A percentile compares a stretch with the other conserved stretches of the same genome.
These are phyloP conservation scores for Cladophialophora immunda DNA, from an alignment of 2,329 filamentous ascomycete genomes.

Conservation along the genomic window DNA sequence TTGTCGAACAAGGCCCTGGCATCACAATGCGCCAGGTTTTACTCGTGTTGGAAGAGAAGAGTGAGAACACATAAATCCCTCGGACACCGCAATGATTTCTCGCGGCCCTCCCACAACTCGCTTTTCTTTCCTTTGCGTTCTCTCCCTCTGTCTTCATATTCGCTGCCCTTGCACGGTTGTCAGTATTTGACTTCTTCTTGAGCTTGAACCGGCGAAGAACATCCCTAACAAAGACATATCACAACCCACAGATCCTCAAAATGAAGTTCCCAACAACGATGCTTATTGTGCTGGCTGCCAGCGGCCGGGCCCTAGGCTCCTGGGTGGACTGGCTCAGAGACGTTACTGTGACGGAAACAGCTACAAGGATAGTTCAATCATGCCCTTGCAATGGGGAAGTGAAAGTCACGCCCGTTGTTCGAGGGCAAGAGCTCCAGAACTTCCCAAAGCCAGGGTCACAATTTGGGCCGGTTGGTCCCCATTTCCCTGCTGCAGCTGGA, in stretches of 20 bases:
- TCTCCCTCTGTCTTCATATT: slow-evolving; percentile 29
- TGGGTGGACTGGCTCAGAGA: slow-evolving; percentile 31
- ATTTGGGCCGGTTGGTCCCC: slow-evolving; percentile 7
- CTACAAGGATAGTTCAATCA: slow-evolving; percentile 26
- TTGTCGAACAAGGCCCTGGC: slow-evolving; percentile 29
- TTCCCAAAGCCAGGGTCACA: slow-evolving; percentile 1
- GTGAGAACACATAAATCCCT: slow-evolving; percentile 32
- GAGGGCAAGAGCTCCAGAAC: slow-evolving; percentile 6
- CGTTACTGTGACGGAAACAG: slow-evolving; percentile 32
- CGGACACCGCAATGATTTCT: slow-evolving; percentile 15
- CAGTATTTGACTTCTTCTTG: slow-evolving; percentile 10
- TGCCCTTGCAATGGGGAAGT: slow-evolving; percentile 37
- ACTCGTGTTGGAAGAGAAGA: not conserved
- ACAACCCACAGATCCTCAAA: not conserved
- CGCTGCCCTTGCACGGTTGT: slow-evolving; percentile 25
- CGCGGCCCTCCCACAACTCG: slow-evolving; percentile 20
- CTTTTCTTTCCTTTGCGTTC: slow-evolving; percentile 24
- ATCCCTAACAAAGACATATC: slow-evolving; percentile 1
- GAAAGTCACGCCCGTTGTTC: slow-evolving; percentile 15
- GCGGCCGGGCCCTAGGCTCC: slow-evolving; percentile 23
- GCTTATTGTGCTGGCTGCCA: slow-evolving; percentile 29
- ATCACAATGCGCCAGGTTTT: slow-evolving; percentile 9
- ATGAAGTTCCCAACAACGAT: slow-evolving; percentile 32
- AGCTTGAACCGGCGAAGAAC: not conserved
- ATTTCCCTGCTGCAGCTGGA: slow-evolving; percentile 15